Percentiles rank a stretch among this genome's conserved stretches.
Evolutionary conservation across 345 rosid species (phyloP).

Genomic region (Eucalyptus rudis): DNA sequence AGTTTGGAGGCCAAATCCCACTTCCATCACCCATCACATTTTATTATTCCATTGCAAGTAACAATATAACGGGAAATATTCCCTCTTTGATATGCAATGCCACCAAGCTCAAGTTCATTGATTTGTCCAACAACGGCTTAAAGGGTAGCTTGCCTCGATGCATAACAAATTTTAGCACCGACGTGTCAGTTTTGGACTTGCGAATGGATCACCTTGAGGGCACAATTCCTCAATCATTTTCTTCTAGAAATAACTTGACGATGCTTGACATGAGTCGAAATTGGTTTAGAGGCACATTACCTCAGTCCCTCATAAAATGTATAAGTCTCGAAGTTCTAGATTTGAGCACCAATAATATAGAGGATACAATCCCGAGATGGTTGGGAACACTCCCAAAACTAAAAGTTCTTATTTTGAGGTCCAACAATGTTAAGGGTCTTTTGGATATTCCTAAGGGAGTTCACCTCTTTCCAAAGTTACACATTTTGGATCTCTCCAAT

Average conservation of each 20-base stretch:
- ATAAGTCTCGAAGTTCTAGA: neutral
- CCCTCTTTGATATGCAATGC: neutral
- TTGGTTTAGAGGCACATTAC: neutral
- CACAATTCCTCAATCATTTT: neutral
- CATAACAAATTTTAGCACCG: neutral
- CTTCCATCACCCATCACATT: fast-evolving
- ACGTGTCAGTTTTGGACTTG: neutral
- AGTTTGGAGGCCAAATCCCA: neutral
- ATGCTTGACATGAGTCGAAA: neutral
- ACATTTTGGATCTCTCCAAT: neutral
- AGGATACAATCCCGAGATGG: neutral
- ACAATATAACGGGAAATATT: neutral
- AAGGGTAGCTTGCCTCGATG: neutral
- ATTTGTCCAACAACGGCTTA: neutral
- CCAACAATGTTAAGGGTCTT: neutral
- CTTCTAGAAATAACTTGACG: fast-evolving
- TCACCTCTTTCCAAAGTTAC: neutral
- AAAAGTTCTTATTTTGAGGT: neutral
- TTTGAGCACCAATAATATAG: neutral
- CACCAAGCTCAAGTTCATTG: fast-evolving
- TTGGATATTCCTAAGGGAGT: neutral
- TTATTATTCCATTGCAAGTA: neutral
- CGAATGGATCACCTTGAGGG: neutral
- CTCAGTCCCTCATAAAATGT: neutral
- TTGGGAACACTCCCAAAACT: neutral